Evolutionary conservation across 805 yeast genomes (phyloP), one percentile per base, ranked within the genome.

Genomic region (Myxozyma neglecta): DNA sequence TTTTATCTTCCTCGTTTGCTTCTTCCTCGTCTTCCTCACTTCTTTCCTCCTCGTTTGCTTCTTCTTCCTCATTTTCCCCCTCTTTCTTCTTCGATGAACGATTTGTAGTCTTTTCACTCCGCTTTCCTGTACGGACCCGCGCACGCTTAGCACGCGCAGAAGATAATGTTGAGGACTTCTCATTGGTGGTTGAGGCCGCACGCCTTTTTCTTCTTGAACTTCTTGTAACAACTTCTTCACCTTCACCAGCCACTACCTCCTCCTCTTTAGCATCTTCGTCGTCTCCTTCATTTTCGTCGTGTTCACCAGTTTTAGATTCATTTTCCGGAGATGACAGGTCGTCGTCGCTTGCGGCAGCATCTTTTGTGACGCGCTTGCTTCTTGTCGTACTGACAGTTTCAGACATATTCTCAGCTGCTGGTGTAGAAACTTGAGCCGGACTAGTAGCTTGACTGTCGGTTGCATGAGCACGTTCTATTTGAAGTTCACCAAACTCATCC

Each of bases 401-500:
- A 29, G 45, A 29, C 53, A 42, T 36, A n/a, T 49, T 34, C 10
- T 43, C 50, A 13, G 53, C 52, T 1, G 24, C 51, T 11, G 64
- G 51, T 13, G 59, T 55, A 9, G 66, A 50, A 14, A 61, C 13
- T 43, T 66, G 69, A 24, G 69, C 68, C 1, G 69, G 69, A 52
- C 61, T 47, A 9, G 67, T 62, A 14, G 54, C 67, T 13, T 59
- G 66, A 36, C 67, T 56, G 20, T 68, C 69, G 8, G 58, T 32
- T 6, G 67, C 71, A 43, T 56, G 56, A 3, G 81, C 82, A 8
- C 81, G 82, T 32, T 70, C 73, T 29, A 77, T 56, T 60, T 78
- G 78, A 55, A 79, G 55, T 34, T 76, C 80, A 14, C 82, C 82
- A 68, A 74, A 80, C 35, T 77, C 79, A 36, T 74, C 76, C 80